phyloP scores from a whole-genome alignment of 768 basidiomycete species.

The Coprinopsis marcescibilis region DNA sequence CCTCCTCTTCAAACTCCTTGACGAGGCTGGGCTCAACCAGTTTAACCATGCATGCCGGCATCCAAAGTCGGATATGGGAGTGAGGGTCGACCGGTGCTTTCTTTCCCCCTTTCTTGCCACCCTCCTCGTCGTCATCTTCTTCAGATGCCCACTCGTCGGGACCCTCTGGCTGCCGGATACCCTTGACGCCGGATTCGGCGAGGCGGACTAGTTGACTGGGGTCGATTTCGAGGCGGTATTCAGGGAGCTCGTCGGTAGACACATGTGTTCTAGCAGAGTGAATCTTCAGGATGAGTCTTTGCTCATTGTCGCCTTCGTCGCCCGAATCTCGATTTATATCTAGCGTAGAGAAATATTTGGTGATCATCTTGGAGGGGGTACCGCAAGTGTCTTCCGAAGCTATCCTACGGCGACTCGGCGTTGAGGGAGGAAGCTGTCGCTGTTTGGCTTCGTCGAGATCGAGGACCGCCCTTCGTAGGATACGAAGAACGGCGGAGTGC shows the following conservation, averaged over 20 bases:
- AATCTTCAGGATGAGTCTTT: slow-evolving; percentile 56
- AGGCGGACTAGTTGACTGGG: slow-evolving; percentile 62
- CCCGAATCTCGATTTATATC: slow-evolving; percentile 24
- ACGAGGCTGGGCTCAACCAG: slow-evolving; percentile 64
- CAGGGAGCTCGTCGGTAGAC: slow-evolving; percentile 64
- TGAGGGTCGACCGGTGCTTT: slow-evolving; percentile 43
- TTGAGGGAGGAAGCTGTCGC: slow-evolving; percentile 19
- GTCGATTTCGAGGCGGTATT: slow-evolving; percentile 76
- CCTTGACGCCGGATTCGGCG: slow-evolving; percentile 61
- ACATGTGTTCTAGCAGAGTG: slow-evolving; percentile 59
- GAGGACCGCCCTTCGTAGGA: slow-evolving; percentile 60
- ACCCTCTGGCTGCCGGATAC: slow-evolving; percentile 44
- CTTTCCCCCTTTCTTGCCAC: slow-evolving; percentile 30
- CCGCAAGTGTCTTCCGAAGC: slow-evolving; percentile 24
- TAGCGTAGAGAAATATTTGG: slow-evolving; percentile 48
- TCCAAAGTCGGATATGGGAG: slow-evolving; percentile 67
- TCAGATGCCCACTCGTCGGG: slow-evolving; percentile 44
- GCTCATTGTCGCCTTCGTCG: slow-evolving; percentile 30
- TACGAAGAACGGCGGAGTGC: slow-evolving; percentile 65
- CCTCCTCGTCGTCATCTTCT: slow-evolving; percentile 42
- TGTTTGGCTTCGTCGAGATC: slow-evolving; percentile 32
- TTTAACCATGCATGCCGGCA: slow-evolving; percentile 74
- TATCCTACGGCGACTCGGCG: slow-evolving; percentile 31
- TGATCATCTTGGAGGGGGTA: slow-evolving; percentile 52
- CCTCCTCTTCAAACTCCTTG: slow-evolving; percentile 47